Evolutionary conservation across 140 eudicot genomes (phyloP).

Genomic region (Anethum foeniculum): DNA sequence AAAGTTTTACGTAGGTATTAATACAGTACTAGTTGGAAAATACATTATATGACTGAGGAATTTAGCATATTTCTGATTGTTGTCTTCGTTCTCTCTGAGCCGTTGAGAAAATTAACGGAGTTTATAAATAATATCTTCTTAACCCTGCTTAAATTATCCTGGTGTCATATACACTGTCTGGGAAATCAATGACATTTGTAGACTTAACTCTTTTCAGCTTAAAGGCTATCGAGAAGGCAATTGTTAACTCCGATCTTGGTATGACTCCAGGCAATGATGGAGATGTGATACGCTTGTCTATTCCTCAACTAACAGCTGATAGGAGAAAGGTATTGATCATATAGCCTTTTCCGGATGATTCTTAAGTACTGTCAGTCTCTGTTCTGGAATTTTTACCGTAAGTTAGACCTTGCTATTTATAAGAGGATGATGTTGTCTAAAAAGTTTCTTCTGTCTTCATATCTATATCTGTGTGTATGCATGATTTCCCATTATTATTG

Average conservation of each 20-base stretch:
- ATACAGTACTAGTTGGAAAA: background rate
- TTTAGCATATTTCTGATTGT: background rate
- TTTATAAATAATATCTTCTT: background rate
- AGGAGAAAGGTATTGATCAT: constrained; percentile 67
- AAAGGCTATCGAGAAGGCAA: constrained; percentile 91
- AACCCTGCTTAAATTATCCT: background rate
- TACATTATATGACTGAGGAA: background rate
- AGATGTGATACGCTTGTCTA: constrained; percentile 71
- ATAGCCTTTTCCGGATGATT: background rate
- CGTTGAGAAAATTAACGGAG: too few species aligned
- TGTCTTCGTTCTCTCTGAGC: background rate
- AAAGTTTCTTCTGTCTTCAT: background rate
- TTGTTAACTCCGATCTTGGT: constrained; percentile 73
- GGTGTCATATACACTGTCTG: background rate
- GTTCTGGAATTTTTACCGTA: background rate
- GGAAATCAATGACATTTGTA: background rate
- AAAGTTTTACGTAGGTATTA: background rate
- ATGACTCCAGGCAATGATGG: constrained; percentile 82
- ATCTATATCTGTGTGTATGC: background rate
- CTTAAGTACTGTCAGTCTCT: background rate
- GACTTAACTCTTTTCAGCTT: constrained; percentile 43
- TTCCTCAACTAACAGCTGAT: constrained; percentile 88
- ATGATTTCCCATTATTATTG: background rate
- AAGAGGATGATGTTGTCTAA: background rate
- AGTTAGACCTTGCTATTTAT: background rate